phyloP scores from a whole-genome alignment of 768 basidiomycete genomes.

The Gymnopilus dilepis region DNA sequence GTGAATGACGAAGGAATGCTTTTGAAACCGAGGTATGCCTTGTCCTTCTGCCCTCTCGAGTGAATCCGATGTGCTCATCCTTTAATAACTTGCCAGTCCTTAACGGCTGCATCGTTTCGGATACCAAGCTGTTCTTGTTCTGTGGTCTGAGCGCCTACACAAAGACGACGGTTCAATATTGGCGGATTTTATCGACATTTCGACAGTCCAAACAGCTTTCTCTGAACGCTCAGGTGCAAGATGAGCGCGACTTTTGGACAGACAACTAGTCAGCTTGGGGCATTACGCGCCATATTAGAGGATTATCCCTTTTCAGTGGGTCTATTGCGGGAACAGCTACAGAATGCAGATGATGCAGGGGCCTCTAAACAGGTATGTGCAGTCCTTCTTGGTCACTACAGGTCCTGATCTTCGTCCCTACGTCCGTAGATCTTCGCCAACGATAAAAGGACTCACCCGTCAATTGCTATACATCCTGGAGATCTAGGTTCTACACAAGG shows the following conservation, averaged over 20 bases:
- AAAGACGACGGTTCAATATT: no score
- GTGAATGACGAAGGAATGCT: no score
- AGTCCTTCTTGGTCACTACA: not conserved
- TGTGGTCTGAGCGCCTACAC: no score
- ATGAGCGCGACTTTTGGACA: conserved; percentile 38
- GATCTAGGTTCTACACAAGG: conserved; percentile 41
- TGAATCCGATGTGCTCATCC: no score
- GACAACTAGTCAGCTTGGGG: conserved; percentile 24
- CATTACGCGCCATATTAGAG: conserved; percentile 40
- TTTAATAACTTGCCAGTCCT: no score
- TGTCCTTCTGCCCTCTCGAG: no score
- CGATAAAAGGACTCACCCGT: conserved; percentile 40
- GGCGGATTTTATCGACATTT: no score
- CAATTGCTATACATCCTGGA: conserved; percentile 29
- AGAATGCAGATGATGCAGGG: conserved; percentile 58
- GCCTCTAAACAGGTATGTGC: conserved; percentile 46
- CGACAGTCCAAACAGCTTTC: no score
- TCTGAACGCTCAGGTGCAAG: no score
- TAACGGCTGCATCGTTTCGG: no score
- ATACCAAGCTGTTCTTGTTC: no score
- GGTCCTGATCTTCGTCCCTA: not conserved
- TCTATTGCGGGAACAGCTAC: conserved; percentile 48
- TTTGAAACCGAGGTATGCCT: no score
- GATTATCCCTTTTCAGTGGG: conserved; percentile 52
- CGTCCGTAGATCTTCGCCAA: conserved; percentile 45